These are phyloP conservation scores for Eimeria falciformis DNA, from an alignment of 169 alveolate genomes.

Conservation along the genomic window DNA sequence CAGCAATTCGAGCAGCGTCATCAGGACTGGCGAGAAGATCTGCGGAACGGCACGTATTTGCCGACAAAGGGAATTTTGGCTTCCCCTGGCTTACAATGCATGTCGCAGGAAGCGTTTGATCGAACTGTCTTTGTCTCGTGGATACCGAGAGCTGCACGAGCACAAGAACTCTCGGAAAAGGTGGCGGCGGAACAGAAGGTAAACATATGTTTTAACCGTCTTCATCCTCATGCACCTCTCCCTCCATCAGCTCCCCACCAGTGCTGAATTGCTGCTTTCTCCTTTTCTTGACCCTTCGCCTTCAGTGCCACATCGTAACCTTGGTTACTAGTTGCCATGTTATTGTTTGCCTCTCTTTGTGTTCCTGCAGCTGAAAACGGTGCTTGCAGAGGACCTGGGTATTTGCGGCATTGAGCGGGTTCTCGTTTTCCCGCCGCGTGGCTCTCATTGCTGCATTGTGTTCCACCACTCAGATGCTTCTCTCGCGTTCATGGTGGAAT, in stretches of 20 bases:
- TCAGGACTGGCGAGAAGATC: conserved; percentile 41
- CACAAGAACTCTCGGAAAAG: conserved; percentile 53
- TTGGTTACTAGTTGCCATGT: background rate
- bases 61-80: conserved; percentile 2
- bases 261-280: too few species aligned
- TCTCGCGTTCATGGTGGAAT: conserved; percentile 25
- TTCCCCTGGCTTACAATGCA: conserved; percentile 9
- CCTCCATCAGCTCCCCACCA: too few species aligned
- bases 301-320: background rate
- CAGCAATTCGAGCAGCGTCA: conserved; percentile 41
- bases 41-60: background rate
- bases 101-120: conserved; percentile 44
- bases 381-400: conserved; percentile 29
- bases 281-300: too few species aligned
- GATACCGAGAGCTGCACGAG: conserved; percentile 73
- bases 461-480: conserved; percentile 60
- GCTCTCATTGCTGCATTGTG: conserved; percentile 67
- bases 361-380: conserved; percentile 58
- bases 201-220: background rate
- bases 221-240: too few species aligned
- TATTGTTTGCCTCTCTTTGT: background rate
- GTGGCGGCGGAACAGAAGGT: conserved; percentile 56
- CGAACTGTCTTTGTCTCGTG: conserved; percentile 72
- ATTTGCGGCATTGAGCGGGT: conserved; percentile 72
- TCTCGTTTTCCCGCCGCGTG: conserved; percentile 71